These are phyloP conservation scores for Daldinia childiae DNA, from an alignment of 495 filamentous ascomycete genomes.

Conservation along the genomic window DNA sequence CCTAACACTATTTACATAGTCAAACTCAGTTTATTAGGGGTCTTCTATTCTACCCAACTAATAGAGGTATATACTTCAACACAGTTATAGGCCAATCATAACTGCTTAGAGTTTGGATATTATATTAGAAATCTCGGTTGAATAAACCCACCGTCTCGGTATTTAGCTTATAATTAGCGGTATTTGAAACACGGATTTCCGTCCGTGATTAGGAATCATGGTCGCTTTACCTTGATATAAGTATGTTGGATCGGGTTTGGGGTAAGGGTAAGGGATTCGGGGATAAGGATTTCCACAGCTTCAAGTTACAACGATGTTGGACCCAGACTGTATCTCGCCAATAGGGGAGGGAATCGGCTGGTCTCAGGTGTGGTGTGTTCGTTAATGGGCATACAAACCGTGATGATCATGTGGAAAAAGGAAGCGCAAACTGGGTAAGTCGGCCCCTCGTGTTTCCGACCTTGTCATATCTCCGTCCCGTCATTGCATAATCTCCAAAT, in stretches of 20 bases:
- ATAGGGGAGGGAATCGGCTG: background rate
- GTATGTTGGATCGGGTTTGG: background rate
- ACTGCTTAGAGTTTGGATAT: background rate
- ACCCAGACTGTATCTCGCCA: background rate
- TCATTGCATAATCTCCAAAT: background rate
- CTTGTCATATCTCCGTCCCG: background rate
- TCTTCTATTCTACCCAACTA: background rate
- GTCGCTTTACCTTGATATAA: background rate
- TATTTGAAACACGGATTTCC: background rate
- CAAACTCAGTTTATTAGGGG: no score
- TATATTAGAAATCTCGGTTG: background rate
- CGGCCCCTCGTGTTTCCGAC: background rate
- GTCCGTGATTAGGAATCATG: background rate
- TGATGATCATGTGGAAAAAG: background rate
- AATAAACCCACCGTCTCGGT: background rate
- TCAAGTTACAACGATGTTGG: background rate
- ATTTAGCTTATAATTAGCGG: background rate
- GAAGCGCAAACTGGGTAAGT: background rate
- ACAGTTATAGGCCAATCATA: background rate
- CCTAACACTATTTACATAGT: no score
- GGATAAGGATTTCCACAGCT: background rate
- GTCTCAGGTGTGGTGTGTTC: background rate
- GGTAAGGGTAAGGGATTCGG: background rate
- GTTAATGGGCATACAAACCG: background rate
- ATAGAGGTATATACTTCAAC: background rate